Base-by-base conservation (phyloP, 1,284 basidiomycete genomes). In the Ustilago loliicola region DNA sequence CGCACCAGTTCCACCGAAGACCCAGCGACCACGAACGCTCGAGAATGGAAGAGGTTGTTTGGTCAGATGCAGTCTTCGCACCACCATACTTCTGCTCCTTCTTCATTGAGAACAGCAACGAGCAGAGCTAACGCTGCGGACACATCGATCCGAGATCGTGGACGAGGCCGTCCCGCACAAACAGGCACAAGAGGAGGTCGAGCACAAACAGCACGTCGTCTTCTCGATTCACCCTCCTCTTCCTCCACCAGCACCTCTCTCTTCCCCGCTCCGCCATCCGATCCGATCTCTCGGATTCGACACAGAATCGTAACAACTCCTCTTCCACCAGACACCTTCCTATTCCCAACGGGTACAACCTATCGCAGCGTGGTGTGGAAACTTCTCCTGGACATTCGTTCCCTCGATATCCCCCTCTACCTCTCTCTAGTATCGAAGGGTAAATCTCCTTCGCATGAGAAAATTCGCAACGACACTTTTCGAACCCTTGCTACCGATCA, bases 401-500 rank as follows among this genome's bases (percentile, higher is more conserved):
- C 21, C 1, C 67, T 79, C 32, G 69, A 78, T 36, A 61, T 80
- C 7, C 25, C 72, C 3, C 55, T 61, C 1, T 83, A 82, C 58
- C 77, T 83, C 42, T 55, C 57, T 8, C 72, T 83, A 19, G 70
- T 83, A 5, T 34, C 77, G 3, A 73, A 69, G n/a, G 82, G 81
- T 17, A 70, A 61, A 27, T 83, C 81, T 6, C 60, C 75, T 1
- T 72, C 75, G 30, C 80, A 81, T 62, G 79, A 80, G 21, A 87
- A 90, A 87, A 87, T 90, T 81, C 87, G 88, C 34, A 89, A 90
- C 80, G 89, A 90, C 77, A 87, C 85, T 34, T 88, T 88, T 81
- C 94, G 96, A 61, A 99, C 96, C 11, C 88, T 99, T 25, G 95
- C 96, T 1, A 98, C 96, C 1, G 96, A 98, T 86, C 91, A 92